Conservation (phyloP, 176 grass and related monocot species). For the Panicum miliaceum region DNA sequence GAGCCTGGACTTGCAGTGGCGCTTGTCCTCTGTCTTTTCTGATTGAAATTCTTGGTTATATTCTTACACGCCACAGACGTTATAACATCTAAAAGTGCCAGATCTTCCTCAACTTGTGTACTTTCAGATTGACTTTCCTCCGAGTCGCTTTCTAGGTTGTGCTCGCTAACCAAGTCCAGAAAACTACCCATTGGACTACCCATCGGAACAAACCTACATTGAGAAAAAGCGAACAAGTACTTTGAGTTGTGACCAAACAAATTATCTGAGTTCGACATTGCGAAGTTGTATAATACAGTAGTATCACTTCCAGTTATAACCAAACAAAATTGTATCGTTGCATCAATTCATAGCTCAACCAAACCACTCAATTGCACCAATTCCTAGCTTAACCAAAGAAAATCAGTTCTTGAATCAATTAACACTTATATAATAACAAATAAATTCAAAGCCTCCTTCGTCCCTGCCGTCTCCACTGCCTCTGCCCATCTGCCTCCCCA, state of each 20-base stretch:
- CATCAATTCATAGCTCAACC: background rate
- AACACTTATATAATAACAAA: background rate
- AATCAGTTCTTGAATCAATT: background rate
- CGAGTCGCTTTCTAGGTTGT: background rate
- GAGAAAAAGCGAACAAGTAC: background rate
- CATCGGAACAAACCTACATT: conserved; percentile 2
- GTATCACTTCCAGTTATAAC: background rate
- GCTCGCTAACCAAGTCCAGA: background rate
- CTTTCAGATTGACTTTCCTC: background rate
- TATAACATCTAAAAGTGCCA: background rate
- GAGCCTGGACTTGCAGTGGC: background rate
- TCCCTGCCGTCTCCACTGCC: background rate
- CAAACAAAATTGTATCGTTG: background rate
- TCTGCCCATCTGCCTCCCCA: background rate
- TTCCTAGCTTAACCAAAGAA: background rate
- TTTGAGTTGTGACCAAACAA: background rate
- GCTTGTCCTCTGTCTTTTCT: background rate
- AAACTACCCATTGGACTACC: conserved; percentile 1
- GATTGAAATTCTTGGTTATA: background rate
- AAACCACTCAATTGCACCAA: background rate
- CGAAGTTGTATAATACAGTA: background rate
- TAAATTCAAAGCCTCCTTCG: background rate
- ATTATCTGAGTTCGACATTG: background rate
- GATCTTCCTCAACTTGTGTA: background rate
- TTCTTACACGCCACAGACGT: background rate